Conservation (phyloP, 1,284 basidiomycete species). For the Malassezia furfur region DNA sequence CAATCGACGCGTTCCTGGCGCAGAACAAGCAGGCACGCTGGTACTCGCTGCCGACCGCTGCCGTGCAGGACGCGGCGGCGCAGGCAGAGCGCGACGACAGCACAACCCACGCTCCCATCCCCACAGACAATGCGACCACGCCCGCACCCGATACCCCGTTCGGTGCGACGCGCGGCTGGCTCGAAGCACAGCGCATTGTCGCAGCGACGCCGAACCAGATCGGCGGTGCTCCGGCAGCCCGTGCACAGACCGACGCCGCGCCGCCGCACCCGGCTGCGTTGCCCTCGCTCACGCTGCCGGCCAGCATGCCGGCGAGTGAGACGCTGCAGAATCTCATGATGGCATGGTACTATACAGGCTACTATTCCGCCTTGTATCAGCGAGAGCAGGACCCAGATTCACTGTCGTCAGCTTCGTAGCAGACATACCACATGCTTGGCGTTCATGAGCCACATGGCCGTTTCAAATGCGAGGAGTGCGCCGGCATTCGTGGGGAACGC, state of each 20-base stretch:
- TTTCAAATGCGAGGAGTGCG: constrained; percentile 41
- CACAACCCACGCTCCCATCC: no score
- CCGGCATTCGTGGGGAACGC: constrained; percentile 45
- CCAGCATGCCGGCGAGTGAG: neutral
- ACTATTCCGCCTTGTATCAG: constrained; percentile 17
- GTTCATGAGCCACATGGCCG: constrained; percentile 38
- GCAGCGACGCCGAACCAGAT: constrained; percentile 9
- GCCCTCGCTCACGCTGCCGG: neutral
- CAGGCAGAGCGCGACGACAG: neutral
- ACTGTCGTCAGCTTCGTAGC: neutral
- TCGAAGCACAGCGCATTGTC: constrained; percentile 1
- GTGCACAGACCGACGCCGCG: neutral
- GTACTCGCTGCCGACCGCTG: constrained; percentile 3
- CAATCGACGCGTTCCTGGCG: neutral
- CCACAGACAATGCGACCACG: no score
- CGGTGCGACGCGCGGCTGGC: constrained; percentile 5
- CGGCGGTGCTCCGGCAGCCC: neutral
- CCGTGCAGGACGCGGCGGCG: neutral
- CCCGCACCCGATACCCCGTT: neutral
- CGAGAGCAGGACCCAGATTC: neutral
- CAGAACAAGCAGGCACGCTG: neutral
- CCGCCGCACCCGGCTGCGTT: neutral
- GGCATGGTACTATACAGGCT: constrained; percentile 22
- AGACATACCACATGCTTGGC: neutral
- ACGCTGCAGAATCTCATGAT: constrained; percentile 14